Percentiles rank a stretch among this genome's conserved stretches.
Conservation (phyloP, 805 yeast species). For the Wickerhamiella parazyma region DNA sequence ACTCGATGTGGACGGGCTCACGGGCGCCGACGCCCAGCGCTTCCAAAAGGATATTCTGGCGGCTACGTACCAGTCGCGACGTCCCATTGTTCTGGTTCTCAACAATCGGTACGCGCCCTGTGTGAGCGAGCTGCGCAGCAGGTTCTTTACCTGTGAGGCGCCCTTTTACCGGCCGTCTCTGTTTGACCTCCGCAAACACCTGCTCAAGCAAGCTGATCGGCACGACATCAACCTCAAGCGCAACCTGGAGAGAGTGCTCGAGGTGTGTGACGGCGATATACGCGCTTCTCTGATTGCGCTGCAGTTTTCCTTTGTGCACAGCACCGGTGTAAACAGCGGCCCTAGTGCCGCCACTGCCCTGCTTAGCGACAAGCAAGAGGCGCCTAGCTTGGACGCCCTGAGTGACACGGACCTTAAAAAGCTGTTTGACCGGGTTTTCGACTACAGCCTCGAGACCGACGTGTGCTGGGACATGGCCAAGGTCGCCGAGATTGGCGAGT, state of each 20-base stretch:
- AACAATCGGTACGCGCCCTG: constrained; percentile 2
- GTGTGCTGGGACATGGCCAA: constrained; percentile 9
- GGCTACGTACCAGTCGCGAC: not conserved
- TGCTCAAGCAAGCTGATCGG: not conserved
- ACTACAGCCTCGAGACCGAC: constrained; percentile 5
- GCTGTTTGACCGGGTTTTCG: constrained; percentile 5
- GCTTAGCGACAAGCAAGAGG: not conserved
- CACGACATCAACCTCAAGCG: not conserved
- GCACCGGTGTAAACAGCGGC: not conserved
- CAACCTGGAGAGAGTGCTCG: not conserved
- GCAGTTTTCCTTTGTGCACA: constrained; percentile 5
- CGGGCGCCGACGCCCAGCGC: constrained; percentile 1
- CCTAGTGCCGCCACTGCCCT: not conserved
- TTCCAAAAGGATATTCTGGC: not conserved
- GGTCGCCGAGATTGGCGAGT: constrained; percentile 7
- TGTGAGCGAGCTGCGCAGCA: not conserved
- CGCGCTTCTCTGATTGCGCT: constrained; percentile 7
- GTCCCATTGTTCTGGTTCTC: constrained; percentile 5
- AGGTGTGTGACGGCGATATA: constrained; percentile 2
- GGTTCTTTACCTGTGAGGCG: not conserved
- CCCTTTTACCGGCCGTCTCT: constrained; percentile 1
- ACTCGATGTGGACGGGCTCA: constrained; percentile 7
- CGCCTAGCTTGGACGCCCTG: not conserved
- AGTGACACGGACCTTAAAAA: not conserved
- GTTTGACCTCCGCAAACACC: constrained; percentile 1